Conservation (phyloP, 352 stramenopile genomes). For the Thraustotheca clavata region DNA sequence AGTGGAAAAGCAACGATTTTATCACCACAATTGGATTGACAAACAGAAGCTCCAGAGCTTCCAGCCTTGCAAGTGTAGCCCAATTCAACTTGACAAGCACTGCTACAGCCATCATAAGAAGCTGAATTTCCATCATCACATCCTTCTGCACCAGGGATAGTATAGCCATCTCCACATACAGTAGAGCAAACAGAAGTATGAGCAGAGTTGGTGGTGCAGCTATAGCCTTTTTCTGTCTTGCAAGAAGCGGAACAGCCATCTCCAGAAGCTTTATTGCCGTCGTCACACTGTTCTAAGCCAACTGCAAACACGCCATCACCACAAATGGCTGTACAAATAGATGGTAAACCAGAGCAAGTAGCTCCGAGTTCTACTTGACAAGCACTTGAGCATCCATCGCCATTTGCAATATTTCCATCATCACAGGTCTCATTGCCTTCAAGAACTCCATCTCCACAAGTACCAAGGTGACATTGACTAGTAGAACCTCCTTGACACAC, state of each 20-base stretch:
- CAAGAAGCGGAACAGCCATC: constrained; percentile 24
- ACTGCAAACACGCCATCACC: constrained; percentile 23
- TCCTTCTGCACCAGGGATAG: constrained; percentile 13
- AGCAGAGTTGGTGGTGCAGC: constrained; percentile 21
- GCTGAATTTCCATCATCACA: constrained; percentile 26
- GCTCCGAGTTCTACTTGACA: constrained; percentile 16
- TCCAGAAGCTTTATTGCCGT: constrained; percentile 22
- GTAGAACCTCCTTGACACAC: constrained; percentile 19
- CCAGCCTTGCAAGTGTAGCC: constrained; percentile 22
- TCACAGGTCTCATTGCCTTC: constrained; percentile 11
- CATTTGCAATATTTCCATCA: constrained; percentile 13
- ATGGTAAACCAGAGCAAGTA: background rate
- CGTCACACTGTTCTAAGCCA: constrained; percentile 25
- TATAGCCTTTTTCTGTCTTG: constrained; percentile 22
- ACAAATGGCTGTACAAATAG: constrained; percentile 11
- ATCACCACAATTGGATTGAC: constrained; percentile 22
- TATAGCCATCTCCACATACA: constrained; percentile 25
- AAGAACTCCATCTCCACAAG: constrained; percentile 6
- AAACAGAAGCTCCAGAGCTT: background rate
- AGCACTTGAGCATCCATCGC: background rate
- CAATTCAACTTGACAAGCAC: constrained; percentile 19
- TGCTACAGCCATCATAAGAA: constrained; percentile 22
- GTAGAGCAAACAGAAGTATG: constrained; percentile 20
- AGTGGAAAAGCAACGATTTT: constrained; percentile 21
- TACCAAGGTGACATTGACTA: constrained; percentile 18